Base-by-base conservation (phyloP, 208 protist species). In the Acanthamoeba healyi region DNA sequence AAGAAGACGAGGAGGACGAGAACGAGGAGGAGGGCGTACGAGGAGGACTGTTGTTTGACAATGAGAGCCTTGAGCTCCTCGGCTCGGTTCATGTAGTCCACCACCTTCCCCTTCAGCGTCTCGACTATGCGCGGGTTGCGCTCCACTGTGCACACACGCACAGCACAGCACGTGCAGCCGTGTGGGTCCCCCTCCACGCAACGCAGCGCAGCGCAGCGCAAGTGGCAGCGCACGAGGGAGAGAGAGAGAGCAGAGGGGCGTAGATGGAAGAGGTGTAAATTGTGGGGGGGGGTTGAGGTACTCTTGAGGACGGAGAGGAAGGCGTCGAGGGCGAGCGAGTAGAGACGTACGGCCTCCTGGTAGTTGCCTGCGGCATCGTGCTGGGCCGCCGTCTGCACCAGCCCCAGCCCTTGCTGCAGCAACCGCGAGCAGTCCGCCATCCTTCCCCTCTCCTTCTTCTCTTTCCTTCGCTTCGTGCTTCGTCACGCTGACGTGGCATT, bases 281-380 rank as follows among this genome's bases (percentile, higher is more conserved):
- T 2, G 40, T 6, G 70, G 24, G 34, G 38, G 22, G 12, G 14
- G 38, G 36, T 9, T 2, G 1, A 10, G 14, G 61, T 77, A 92
- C 87, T 92, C 46, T 92, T 92, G 40, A 72, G 51, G 24, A 92
- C 87, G 15, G 87, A 92, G 61, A 92, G 87, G 40, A 92, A 92
- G 51, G 87, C 87, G 2, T 92, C 87, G 22, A 92, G 51, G n/a
- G 87, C 87, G 24, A 92, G 87, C 7, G 87, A 92, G 63, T 92
- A 92, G 87, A 92, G 87, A 22, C 87, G 56, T 1, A 92, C 22
- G 6, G 87, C 87, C 36, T 92, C 87, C 17, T 32, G 17, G 49
- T 67, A 77, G 61, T 92, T 92, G 87, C 61, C 61, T 15, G 32
- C 36, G 9, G 51, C 61, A 40, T 92, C 87, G 0, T 92, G 29